Evolutionary conservation across 805 yeast genomes (phyloP).

Genomic region (Maudiozyma bulderi): DNA sequence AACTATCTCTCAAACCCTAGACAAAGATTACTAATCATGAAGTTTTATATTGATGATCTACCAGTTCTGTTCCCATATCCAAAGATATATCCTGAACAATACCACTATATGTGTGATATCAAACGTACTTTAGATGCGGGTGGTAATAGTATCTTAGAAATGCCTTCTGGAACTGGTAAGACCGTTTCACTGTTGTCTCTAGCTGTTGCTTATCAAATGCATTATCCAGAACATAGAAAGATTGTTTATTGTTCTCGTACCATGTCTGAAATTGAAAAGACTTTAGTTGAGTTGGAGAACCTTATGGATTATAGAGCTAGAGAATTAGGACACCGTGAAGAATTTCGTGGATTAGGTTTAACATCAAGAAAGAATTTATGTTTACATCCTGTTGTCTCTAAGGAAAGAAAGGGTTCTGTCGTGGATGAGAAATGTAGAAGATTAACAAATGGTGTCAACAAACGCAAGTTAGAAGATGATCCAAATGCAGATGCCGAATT

Average conservation of each 20-base stretch:
- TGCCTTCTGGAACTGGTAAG: constrained; percentile 99
- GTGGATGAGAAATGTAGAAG: constrained; percentile 96
- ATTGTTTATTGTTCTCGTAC: constrained; percentile 98
- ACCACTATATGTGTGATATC: constrained; percentile 94
- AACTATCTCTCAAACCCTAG: background rate
- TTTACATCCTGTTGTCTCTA: constrained; percentile 75
- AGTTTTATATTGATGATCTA: constrained; percentile 88
- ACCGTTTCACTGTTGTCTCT: constrained; percentile 85
- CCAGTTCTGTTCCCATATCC: constrained; percentile 97
- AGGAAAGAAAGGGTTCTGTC: constrained; percentile 80
- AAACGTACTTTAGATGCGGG: constrained; percentile 91
- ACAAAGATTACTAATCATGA: constrained; percentile 24
- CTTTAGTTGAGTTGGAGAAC: constrained; percentile 78
- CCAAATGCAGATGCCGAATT: constrained; percentile 47
- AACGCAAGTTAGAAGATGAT: constrained; percentile 51
- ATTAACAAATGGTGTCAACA: constrained; percentile 84
- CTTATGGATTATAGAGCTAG: constrained; percentile 79
- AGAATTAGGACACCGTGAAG: constrained; percentile 80
- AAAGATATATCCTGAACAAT: constrained; percentile 93
- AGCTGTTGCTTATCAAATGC: constrained; percentile 92
- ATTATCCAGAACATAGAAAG: constrained; percentile 83
- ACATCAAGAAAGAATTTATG: constrained; percentile 93
- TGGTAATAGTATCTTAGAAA: constrained; percentile 91
- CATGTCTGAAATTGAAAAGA: constrained; percentile 98
- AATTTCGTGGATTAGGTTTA: constrained; percentile 87